Conservation (phyloP, 768 basidiomycete species). For the Lyophyllum shimeji region DNA sequence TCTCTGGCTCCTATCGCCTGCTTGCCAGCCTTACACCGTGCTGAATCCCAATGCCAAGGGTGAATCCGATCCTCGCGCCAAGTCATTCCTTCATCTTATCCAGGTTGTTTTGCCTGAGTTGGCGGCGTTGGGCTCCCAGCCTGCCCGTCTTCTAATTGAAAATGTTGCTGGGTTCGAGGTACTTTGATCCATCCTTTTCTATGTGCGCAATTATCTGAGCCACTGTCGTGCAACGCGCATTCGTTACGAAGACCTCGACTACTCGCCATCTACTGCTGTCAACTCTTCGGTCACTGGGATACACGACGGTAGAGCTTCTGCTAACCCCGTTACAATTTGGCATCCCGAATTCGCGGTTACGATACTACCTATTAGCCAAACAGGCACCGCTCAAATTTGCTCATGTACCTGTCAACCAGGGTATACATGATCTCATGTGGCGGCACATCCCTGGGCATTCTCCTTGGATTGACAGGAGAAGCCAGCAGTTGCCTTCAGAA, state of each 20-base stretch:
- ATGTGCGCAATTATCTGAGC: constrained; percentile 4
- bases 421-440: constrained; percentile 32
- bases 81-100: constrained; percentile 73
- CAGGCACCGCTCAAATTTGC: constrained; percentile 38
- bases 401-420: constrained; percentile 13
- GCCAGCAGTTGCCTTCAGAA: neutral
- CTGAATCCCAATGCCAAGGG: constrained; percentile 74
- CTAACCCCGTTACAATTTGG: constrained; percentile 78
- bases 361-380: constrained; percentile 80
- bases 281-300: constrained; percentile 53
- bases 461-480: constrained; percentile 42
- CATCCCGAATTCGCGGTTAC: constrained; percentile 78
- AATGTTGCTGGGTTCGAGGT: constrained; percentile 88
- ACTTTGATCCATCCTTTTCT: constrained; percentile 17
- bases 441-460: constrained; percentile 52
- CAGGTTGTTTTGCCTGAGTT: constrained; percentile 62
- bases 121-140: constrained; percentile 41
- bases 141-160: constrained; percentile 65
- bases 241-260: constrained; percentile 50
- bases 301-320: constrained; percentile 58
- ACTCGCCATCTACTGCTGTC: constrained; percentile 58
- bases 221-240: neutral
- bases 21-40: constrained; percentile 84
- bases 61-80: constrained; percentile 68
- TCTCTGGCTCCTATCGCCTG: constrained; percentile 78